Evolutionary conservation across 2,329 filamentous ascomycete species (phyloP).

Genomic region (Chalara sp.): DNA sequence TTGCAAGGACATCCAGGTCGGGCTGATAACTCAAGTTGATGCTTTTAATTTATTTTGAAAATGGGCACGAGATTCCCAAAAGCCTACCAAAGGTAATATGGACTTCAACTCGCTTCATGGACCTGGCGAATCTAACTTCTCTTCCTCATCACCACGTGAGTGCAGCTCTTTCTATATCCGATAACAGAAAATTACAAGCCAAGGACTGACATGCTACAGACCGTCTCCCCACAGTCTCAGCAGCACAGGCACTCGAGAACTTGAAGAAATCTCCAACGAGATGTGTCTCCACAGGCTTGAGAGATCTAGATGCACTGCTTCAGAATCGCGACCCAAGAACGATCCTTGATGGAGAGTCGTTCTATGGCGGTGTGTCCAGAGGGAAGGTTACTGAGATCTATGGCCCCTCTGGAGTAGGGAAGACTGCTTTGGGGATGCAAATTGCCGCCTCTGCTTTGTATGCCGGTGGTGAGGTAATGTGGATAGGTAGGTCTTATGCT

Average conservation of each 20-base stretch:
- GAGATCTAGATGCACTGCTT: conserved; percentile 44
- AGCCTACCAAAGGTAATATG: conserved; percentile 15
- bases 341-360: conserved; percentile 8
- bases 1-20: too few relatives aligned
- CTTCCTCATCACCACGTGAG: conserved; percentile 23
- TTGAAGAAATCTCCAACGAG: conserved; percentile 44
- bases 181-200: not conserved
- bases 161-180: not conserved
- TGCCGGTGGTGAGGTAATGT: conserved; percentile 59
- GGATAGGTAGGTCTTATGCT: conserved; percentile 58
- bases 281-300: conserved; percentile 50
- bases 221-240: conserved; percentile 70
- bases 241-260: conserved; percentile 62
- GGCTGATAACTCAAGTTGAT: too few relatives aligned
- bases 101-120: conserved; percentile 54
- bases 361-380: conserved; percentile 55
- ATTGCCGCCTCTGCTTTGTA: conserved; percentile 57
- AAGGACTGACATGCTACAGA: conserved; percentile 40
- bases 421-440: conserved; percentile 74
- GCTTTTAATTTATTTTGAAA: too few relatives aligned
- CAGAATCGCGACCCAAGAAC: conserved; percentile 20
- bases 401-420: conserved; percentile 80
- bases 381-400: conserved; percentile 82
- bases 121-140: conserved; percentile 54
- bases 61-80: too few relatives aligned